Percentiles rank a stretch among this genome's conserved stretches.
These are phyloP conservation scores for Picochlorum costavermella DNA, from an alignment of 139 green algal genomes.

Conservation along the genomic window DNA sequence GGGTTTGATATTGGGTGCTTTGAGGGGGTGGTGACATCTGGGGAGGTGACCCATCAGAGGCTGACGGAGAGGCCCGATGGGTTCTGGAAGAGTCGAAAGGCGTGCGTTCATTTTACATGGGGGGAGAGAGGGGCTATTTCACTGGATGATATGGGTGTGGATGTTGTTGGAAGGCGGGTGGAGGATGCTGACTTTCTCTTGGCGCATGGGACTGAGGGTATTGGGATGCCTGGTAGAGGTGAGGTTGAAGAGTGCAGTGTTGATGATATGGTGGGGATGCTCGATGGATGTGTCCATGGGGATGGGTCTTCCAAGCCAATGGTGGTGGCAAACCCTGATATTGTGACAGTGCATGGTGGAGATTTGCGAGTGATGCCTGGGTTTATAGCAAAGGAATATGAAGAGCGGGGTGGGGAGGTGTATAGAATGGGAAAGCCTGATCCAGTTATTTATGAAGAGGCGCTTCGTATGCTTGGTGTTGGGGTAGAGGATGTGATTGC, in stretches of 20 bases:
- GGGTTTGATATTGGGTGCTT: slow-evolving; percentile 47
- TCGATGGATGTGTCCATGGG: slow-evolving; percentile 12
- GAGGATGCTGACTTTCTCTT: slow-evolving; percentile 79
- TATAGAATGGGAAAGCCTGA: slow-evolving; percentile 74
- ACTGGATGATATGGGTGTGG: slow-evolving; percentile 45
- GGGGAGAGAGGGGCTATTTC: slow-evolving; percentile 46
- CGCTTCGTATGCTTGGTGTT: slow-evolving; percentile 39
- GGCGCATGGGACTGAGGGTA: slow-evolving; percentile 77
- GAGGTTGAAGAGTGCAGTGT: slow-evolving; percentile 10
- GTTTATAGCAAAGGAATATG: slow-evolving; percentile 53
- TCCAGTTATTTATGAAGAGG: slow-evolving; percentile 57
- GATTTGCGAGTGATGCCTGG: slow-evolving; percentile 66
- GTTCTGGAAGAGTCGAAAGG: slow-evolving; percentile 43
- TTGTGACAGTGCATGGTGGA: slow-evolving; percentile 50
- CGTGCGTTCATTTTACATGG: slow-evolving; percentile 87
- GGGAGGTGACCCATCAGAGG: slow-evolving; percentile 62
- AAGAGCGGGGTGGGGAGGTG: slow-evolving; percentile 5
- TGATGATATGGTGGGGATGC: slow-evolving; percentile 34
- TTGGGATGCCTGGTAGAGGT: slow-evolving; percentile 24
- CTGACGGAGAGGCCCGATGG: slow-evolving; percentile 26
- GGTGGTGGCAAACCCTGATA: slow-evolving; percentile 80
- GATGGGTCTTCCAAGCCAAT: slow-evolving; percentile 37
- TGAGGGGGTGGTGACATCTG: slow-evolving; percentile 59
- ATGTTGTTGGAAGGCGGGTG: slow-evolving; percentile 38
- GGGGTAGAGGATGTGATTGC: slow-evolving; percentile 38